Base-by-base conservation (phyloP, 2,329 filamentous ascomycete species). In the Aspergillus sp. region DNA sequence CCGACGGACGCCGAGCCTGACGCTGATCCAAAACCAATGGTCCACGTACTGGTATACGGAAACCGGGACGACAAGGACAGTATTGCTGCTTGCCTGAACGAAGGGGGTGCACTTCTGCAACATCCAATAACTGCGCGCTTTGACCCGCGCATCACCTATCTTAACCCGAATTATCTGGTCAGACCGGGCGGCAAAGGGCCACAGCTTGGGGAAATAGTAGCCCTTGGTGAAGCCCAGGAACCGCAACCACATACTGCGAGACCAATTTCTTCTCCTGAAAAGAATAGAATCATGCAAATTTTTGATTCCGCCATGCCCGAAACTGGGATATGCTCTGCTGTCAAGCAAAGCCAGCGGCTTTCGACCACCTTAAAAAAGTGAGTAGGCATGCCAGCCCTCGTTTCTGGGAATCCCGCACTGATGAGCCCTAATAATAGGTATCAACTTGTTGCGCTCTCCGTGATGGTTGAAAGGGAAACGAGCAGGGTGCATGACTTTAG, bases 381-480 rank as follows among this genome's bases (percentile, higher is more conserved):
- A 14, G 39, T 39, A 4, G 46, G 31, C 15, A 3, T 52, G 19
- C 15, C 9, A 21, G 17, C 7, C 12, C 37, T 40, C 14, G 37
- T 40, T 40, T 40, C 2, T 40, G 37, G 2, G 37, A 8, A 6
- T 40, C 25, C 37, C 37, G 2, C 37, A 40, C 37, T 40, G 14
- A 44, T 23, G 0, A 44, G 15, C n/a, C 35, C 21, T 31, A 15
- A n/a, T 31, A 15, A n/a, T 52, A 57, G 55, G 33, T 47, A 57
- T 47, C 55, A 57, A 17, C 6, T 52, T 11, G 55, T 45, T 35
- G 55, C 49, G 19, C 35, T 57, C 19, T 15, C 43, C 4, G 46
- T 57, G 43, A 57, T 57, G 55, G 14, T 48, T 6, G 55, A 57
- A 33, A 57, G 41, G 43, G 55, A 57, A 33, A 19, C 19, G 17